Conservation (phyloP, 2,329 filamentous ascomycete species). For the Byssochlamys sp. region DNA sequence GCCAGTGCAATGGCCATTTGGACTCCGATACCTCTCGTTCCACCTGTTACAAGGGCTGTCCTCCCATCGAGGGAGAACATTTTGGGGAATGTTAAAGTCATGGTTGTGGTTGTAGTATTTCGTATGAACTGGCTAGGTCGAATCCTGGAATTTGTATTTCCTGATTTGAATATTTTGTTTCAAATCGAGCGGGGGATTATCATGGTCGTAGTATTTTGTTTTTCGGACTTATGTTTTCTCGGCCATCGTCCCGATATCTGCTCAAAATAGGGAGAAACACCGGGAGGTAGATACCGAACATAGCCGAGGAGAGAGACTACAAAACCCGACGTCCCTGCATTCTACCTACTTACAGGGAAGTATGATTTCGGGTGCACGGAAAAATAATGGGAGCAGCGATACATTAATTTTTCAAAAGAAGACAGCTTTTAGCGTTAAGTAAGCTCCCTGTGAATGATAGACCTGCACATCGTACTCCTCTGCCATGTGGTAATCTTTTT, state of each 20-base stretch:
- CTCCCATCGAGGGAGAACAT: slow-evolving; percentile 32
- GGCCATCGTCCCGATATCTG: not conserved
- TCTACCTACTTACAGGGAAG: not conserved
- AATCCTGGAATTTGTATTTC: not conserved
- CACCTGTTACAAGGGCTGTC: slow-evolving; percentile 39
- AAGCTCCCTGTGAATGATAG: no score
- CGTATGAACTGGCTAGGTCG: not conserved
- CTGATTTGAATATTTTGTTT: not conserved
- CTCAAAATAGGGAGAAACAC: not conserved
- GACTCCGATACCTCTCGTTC: slow-evolving; percentile 40
- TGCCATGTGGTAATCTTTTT: slow-evolving; percentile 60
- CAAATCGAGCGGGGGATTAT: not conserved
- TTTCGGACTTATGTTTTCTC: not conserved
- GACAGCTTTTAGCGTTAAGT: no score
- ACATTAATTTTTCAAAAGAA: no score
- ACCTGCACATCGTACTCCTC: slow-evolving; percentile 55
- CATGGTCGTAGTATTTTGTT: not conserved
- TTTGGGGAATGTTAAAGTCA: not conserved
- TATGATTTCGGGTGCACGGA: not conserved
- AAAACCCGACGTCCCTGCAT: not conserved
- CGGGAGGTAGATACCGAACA: not conserved
- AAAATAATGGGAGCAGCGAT: not conserved
- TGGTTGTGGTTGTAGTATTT: not conserved
- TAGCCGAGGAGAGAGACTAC: not conserved
- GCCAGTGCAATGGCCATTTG: slow-evolving; percentile 39